These are phyloP conservation scores for Globisporangium takayamanum DNA, from an alignment of 352 stramenopile genomes.

Conservation along the genomic window DNA sequence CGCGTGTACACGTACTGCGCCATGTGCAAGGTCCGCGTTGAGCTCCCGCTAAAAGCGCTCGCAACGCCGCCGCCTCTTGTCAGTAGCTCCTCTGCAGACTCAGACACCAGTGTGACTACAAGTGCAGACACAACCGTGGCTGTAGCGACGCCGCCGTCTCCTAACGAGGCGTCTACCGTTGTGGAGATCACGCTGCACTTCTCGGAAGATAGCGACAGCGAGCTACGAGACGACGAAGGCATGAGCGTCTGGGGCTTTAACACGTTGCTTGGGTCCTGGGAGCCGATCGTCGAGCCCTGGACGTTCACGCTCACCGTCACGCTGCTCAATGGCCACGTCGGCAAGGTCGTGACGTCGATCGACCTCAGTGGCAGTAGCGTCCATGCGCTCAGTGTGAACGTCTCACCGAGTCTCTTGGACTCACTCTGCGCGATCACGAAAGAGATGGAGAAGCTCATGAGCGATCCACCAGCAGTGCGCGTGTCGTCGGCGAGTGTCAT, in stretches of 20 bases:
- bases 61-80: neutral
- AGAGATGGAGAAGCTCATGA: constrained; percentile 43
- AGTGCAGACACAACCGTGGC: neutral
- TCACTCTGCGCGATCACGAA: constrained; percentile 51
- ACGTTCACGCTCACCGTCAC: constrained; percentile 44
- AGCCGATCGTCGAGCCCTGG: constrained; percentile 75
- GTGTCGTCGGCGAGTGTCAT: constrained; percentile 58
- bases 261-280: constrained; percentile 62
- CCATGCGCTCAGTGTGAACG: constrained; percentile 62
- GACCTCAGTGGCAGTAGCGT: constrained; percentile 45
- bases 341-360: constrained; percentile 47
- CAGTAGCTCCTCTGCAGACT: neutral
- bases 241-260: constrained; percentile 80
- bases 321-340: constrained; percentile 29
- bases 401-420: constrained; percentile 59
- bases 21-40: constrained; percentile 54
- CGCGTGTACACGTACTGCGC: constrained; percentile 57
- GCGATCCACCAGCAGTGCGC: constrained; percentile 12
- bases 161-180: neutral
- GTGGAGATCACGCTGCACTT: constrained; percentile 42
- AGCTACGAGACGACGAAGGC: constrained; percentile 59
- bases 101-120: constrained; percentile 2
- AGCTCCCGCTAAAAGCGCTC: constrained; percentile 18
- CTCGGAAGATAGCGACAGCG: constrained; percentile 37
- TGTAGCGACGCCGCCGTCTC: too few relatives aligned